Base-by-base conservation (phyloP, 2,329 filamentous ascomycete genomes). In the Pseudogymnoascus sp. region DNA sequence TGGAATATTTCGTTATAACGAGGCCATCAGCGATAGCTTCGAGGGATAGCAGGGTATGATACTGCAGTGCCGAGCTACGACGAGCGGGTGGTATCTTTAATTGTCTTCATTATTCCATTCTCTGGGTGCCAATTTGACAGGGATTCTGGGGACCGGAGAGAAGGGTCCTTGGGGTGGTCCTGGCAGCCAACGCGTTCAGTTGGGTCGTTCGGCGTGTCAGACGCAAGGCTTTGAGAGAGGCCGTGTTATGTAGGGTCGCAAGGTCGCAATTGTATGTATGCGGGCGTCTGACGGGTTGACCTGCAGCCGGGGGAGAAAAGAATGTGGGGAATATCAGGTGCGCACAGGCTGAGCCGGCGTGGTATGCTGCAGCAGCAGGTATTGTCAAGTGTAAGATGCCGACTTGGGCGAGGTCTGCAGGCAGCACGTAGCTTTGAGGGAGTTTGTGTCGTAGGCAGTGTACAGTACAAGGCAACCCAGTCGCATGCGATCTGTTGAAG, bases 311-410 rank as follows among this genome's bases (percentile, higher is more conserved):
- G 44, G 24, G 9, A 21, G 40, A 26, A 50, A 50, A 50, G 44
- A 50, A 50, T 50, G 44, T 50, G 44, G 44, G 44, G 44, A 50
- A 50, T 50, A 50, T 50, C 44, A 50, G 44, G 44, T 50, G 44
- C 44, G 44, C 44, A 50, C 44, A 50, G 26, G 44, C 44, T 59
- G 57, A 59, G 36, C 29, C 33, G 57, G 33, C 57, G 57, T 59
- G 57, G 57, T 36, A 59, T 59, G 57, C 57, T 39, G 57, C 57
- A 29, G 57, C 33, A 59, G 57, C 33, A 59, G n/a, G 57, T 59
- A 36, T 36, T 40, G 36, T 8, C 24, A 15, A n/a, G 33, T 59
- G 31, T 15, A 40, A 50, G 44, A 50, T 50, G 44, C 44, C 44
- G 44, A 50, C 26, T 50, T 50, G 44, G 26, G 44, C 26, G 44